phyloP scores from a whole-genome alignment of 2,329 filamentous ascomycete species.

The Pleomassaria siparia region DNA sequence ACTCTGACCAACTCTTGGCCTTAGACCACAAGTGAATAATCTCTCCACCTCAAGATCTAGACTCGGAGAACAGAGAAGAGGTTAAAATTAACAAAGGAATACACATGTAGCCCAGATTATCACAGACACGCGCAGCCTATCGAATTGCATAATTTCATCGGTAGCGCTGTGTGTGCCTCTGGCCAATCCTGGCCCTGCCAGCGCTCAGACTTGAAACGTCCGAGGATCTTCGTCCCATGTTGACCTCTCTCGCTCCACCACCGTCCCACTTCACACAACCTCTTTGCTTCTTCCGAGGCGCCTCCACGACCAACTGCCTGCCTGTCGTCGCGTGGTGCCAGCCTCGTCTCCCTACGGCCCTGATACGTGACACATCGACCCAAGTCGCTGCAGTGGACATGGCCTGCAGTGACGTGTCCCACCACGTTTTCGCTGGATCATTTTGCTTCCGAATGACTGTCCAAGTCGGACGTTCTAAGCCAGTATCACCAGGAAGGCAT shows the following conservation, averaged over 20 bases:
- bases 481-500: slow-evolving; percentile 6
- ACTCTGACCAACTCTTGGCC: too few relatives aligned
- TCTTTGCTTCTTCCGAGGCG: slow-evolving; percentile 25
- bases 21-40: too few relatives aligned
- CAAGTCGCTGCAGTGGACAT: slow-evolving; percentile 10
- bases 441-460: slow-evolving; percentile 1
- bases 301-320: slow-evolving; percentile 26
- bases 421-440: slow-evolving; percentile 4
- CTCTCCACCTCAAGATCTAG: too few relatives aligned
- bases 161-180: slow-evolving; percentile 5
- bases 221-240: slow-evolving; percentile 10
- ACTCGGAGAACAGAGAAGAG: too few relatives aligned
- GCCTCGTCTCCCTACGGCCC: slow-evolving; percentile 20
- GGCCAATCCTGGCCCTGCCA: slow-evolving; percentile 9
- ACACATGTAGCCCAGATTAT: slow-evolving; percentile 1
- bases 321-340: slow-evolving; percentile 36
- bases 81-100: too few relatives aligned
- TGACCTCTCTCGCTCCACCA: slow-evolving; percentile 20
- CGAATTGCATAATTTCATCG: slow-evolving; percentile 18
- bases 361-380: slow-evolving; percentile 18
- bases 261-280: background rate
- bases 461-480: background rate
- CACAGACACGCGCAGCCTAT: slow-evolving; percentile 28
- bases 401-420: slow-evolving; percentile 21
- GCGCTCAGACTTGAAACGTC: slow-evolving; percentile 20